Evolutionary conservation across 202 grass and related monocot genomes (phyloP).

Genomic region (Setaria italica): DNA sequence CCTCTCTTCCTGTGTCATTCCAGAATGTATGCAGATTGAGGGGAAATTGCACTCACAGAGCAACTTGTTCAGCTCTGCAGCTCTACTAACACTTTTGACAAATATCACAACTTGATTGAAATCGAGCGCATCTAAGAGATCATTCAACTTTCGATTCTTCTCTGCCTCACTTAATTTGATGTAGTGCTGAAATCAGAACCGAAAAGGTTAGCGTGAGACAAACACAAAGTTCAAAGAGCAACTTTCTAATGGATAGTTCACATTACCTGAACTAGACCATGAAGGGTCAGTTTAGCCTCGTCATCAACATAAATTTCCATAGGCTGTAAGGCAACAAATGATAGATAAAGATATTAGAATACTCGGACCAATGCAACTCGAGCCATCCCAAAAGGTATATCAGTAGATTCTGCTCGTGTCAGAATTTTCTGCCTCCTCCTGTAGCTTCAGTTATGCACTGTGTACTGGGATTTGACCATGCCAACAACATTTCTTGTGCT

Average conservation of each 20-base stretch:
- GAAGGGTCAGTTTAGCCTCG: constrained; percentile 88
- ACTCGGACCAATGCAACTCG: neutral
- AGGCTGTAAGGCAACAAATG: constrained; percentile 88
- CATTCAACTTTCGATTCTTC: constrained; percentile 97
- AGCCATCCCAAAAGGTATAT: constrained; percentile 45
- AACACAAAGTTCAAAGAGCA: neutral
- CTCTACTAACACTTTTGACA: constrained; percentile 79
- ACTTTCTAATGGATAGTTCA: neutral
- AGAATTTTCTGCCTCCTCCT: constrained; percentile 31
- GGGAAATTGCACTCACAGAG: constrained; percentile 84
- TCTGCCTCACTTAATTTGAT: constrained; percentile 93
- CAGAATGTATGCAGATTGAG: constrained; percentile 87
- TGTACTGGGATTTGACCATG: constrained; percentile 24
- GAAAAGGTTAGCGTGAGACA: neutral
- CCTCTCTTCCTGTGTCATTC: constrained; percentile 86
- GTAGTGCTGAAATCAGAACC: constrained; percentile 69
- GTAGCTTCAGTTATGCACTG: constrained; percentile 52
- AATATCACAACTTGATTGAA: constrained; percentile 93
- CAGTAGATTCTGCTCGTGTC: constrained; percentile 34
- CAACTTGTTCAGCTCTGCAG: constrained; percentile 80
- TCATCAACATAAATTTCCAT: constrained; percentile 99
- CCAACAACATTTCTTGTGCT: constrained; percentile 37
- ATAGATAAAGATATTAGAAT: constrained; percentile 71
- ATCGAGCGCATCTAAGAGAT: constrained; percentile 88
- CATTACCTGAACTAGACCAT: constrained; percentile 90